A percentile compares a stretch with the other conserved stretches of the same genome.
Evolutionary conservation across 805 yeast species (phyloP).

Genomic region (Cyberlindnera xylosilytica): DNA sequence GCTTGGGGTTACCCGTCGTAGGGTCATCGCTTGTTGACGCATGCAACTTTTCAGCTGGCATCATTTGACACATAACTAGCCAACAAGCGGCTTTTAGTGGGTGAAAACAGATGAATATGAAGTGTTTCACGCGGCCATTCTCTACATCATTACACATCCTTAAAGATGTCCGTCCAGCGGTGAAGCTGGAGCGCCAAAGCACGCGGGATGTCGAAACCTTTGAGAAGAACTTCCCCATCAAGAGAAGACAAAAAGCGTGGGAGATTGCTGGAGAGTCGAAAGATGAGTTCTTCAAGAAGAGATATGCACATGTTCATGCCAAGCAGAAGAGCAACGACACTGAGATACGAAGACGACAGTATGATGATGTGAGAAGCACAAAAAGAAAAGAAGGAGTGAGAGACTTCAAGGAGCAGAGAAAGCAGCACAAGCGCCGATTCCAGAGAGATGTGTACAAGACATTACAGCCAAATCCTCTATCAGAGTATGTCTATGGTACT

Average conservation of each 20-base stretch:
- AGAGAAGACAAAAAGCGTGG: constrained; percentile 57
- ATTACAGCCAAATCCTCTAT: constrained; percentile 40
- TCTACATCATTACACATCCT: background rate
- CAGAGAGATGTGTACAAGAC: constrained; percentile 22
- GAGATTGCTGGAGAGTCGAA: constrained; percentile 57
- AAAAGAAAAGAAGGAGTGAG: constrained; percentile 6
- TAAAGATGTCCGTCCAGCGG: constrained; percentile 18
- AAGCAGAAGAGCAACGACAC: constrained; percentile 24
- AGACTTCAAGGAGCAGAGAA: constrained; percentile 14
- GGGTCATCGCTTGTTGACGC: no score
- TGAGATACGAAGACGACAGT: constrained; percentile 19
- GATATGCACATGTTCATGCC: constrained; percentile 68
- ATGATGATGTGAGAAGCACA: constrained; percentile 19
- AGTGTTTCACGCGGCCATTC: constrained; percentile 3
- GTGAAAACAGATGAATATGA: background rate
- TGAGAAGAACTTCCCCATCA: constrained; percentile 42
- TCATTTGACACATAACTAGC: no score
- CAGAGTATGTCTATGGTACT: constrained; percentile 75
- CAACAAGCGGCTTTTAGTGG: no score
- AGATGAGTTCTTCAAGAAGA: constrained; percentile 57
- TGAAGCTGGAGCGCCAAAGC: constrained; percentile 6
- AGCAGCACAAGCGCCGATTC: constrained; percentile 17
- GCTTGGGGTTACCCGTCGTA: no score
- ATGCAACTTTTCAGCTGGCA: no score
- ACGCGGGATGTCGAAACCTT: constrained; percentile 24